Base-by-base conservation (phyloP, 2,329 filamentous ascomycete genomes). In the Peltaster fructicola region DNA sequence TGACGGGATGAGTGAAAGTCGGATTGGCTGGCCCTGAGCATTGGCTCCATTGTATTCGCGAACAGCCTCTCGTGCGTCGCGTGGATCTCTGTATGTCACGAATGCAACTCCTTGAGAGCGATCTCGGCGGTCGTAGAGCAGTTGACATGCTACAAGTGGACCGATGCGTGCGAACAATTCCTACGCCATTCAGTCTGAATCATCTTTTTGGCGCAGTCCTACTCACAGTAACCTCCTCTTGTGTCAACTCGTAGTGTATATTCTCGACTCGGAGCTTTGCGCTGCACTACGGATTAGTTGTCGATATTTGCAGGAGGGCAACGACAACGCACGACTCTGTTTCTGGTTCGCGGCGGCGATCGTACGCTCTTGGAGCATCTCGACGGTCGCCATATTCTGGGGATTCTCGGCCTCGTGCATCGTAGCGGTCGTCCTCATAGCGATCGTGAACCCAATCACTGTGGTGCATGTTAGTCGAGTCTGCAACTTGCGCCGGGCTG, bases 161-260 rank as follows among this genome's bases (percentile, higher is more conserved):
- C 80, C 84, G 36, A 91, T 85, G 41, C 71, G 66, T 32, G 56
- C 59, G 49, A 92, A 92, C 3, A 92, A 65, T 35, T 77, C 78
- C 80, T 91, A 35, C 8, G 3, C 8, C 8, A 8, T 4, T 20
- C 13, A 22, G 23, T 14, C 8, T n/a, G n/a, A n/a, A n/a, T n/a
- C n/a, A n/a, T n/a, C n/a, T n/a, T n/a, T n/a, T n/a, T n/a, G n/a
- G n/a, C n/a, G n/a, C n/a, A n/a, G n/a, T n/a, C 13, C 12, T 9
- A 39, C 54, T 26, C 59, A 90, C 81, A 43, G 77, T 66, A 26
- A 92, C 63, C 45, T 92, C 84, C 17, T 74, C 72, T 50, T 85
- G 71, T 8, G 76, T 84, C 34, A 93, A 63, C 32, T 93, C 84
- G 51, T 91, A 93, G 51, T 93, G 84, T 30, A 93, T 58, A 47